Evolutionary conservation across 441 rosid species (phyloP).

Genomic region (Metrosideros polymorpha): DNA sequence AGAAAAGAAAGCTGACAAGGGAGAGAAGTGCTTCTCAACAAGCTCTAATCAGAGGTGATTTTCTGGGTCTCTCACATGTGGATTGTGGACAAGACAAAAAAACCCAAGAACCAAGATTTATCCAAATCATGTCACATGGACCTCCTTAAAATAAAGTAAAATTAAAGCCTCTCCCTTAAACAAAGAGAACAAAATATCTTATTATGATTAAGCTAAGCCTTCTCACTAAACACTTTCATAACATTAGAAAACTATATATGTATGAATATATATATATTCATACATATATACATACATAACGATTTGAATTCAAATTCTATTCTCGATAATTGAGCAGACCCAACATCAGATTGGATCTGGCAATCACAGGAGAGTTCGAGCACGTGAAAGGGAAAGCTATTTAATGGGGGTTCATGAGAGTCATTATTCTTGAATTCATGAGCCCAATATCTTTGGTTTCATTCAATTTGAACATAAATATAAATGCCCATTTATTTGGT

Average conservation of each 20-base stretch:
- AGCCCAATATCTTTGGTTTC: not conserved
- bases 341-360: not conserved
- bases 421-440: not conserved
- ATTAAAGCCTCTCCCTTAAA: not conserved
- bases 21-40: not conserved
- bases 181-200: not conserved
- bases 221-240: not conserved
- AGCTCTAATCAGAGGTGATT: not conserved
- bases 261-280: not conserved
- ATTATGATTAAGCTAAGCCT: not conserved
- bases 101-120: not conserved
- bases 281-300: too few species aligned
- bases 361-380: not conserved
- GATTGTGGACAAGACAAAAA: not conserved
- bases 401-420: not conserved
- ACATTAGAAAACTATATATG: not conserved
- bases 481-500: not conserved
- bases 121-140: not conserved
- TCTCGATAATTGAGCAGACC: not conserved
- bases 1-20: not conserved
- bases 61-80: not conserved
- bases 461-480: not conserved
- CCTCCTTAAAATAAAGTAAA: not conserved
- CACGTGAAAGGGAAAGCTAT: not conserved
- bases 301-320: not conserved